Base-by-base conservation (phyloP, 176 grass and related monocot species). In the Miscanthus lutarioriparius region DNA sequence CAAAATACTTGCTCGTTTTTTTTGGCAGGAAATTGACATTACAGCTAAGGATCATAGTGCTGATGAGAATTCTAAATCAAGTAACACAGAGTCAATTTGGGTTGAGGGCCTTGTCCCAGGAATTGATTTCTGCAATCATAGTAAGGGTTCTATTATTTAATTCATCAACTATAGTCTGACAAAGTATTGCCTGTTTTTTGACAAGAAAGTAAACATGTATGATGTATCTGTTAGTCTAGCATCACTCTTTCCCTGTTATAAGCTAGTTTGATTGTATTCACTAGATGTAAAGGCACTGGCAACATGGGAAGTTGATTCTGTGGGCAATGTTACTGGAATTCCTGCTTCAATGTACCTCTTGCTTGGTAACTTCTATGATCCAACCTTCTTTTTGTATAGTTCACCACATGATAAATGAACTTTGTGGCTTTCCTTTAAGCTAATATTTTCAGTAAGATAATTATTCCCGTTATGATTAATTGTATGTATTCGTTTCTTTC, bases 41-140 rank as follows among this genome's bases (percentile, higher is more conserved):
- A 48, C 78, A 54, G 44, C 32, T 36, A 94, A 90, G 69, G 86
- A 79, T 80, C 70, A 65, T 37, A 75, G 51, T 22, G n/a, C 25
- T 28, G 43, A 87, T 77, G 80, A 54, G 54, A 65, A 61, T 83
- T 64, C 81, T 14, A 85, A 92, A 86, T 89, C 78, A 77, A 23
- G 19, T 73, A 90, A 74, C 74, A 56, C 7, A 5, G 96, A 93
- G 51, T 86, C 87, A 43, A 84, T 98, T 71, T 98, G 93, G 96
- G 93, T 98, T 13, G 96, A 98, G 83, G 93, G 93, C 11, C 91
- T 98, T 75, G 74, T 95, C 43, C 96, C 96, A 65, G 93, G 91
- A 85, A 95, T 98, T 76, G 93, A 98, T 88, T 93, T 93, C 56
- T 98, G 96, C 82, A 98, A 98, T 69, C 96, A 98, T 90, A 88